phyloP scores from a whole-genome alignment of 2,329 filamentous ascomycete genomes.

The Pseudogymnoascus sp. region DNA sequence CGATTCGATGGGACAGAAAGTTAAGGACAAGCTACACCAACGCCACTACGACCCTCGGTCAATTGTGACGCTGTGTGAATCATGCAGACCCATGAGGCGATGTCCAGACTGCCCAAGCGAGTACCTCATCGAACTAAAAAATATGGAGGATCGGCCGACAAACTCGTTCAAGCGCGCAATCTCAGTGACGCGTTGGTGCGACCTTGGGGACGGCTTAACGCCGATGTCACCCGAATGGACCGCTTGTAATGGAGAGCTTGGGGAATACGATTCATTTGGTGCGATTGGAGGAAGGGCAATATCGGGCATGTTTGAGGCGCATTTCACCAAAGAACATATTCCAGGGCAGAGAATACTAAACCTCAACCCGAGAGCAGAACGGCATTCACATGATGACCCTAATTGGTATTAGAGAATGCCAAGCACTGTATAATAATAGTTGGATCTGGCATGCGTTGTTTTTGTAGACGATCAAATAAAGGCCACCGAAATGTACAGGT shows the following conservation, averaged over 20 bases:
- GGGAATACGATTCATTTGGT: slow-evolving; percentile 47
- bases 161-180: slow-evolving; percentile 53
- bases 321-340: slow-evolving; percentile 46
- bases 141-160: slow-evolving; percentile 47
- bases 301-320: slow-evolving; percentile 53
- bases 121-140: slow-evolving; percentile 54
- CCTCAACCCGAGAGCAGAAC: slow-evolving; percentile 51
- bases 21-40: slow-evolving; percentile 30
- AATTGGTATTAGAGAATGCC: slow-evolving; percentile 47
- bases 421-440: background rate
- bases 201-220: slow-evolving; percentile 49
- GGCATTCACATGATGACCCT: slow-evolving; percentile 48
- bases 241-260: slow-evolving; percentile 42
- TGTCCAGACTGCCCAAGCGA: slow-evolving; percentile 58
- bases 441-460: background rate
- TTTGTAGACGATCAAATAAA: background rate
- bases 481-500: background rate
- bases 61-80: slow-evolving; percentile 46
- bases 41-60: slow-evolving; percentile 35
- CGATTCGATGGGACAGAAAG: slow-evolving; percentile 36
- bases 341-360: slow-evolving; percentile 53
- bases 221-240: slow-evolving; percentile 49
- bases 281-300: slow-evolving; percentile 49
- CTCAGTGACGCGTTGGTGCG: slow-evolving; percentile 55
- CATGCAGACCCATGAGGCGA: slow-evolving; percentile 52